phyloP scores from a whole-genome alignment of 768 basidiomycete species.

The Lactifluus echinatus region DNA sequence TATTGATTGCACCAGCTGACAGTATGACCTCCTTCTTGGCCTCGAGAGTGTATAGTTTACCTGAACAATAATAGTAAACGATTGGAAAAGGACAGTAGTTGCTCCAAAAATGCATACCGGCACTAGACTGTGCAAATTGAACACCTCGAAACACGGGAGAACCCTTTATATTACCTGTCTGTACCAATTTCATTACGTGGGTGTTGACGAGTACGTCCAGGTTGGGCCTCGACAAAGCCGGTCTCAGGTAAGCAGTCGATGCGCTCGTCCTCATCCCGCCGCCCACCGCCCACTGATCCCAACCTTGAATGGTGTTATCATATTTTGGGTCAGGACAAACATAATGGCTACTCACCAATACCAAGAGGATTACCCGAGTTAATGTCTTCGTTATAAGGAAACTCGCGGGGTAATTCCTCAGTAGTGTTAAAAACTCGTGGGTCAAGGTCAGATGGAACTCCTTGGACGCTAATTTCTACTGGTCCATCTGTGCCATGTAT shows the following conservation, averaged over 20 bases:
- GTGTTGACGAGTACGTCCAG: slow-evolving; percentile 5
- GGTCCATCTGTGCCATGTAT: too few species aligned
- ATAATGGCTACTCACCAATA: too few species aligned
- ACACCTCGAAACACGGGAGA: background rate
- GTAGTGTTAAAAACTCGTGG: too few species aligned
- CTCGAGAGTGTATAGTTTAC: background rate
- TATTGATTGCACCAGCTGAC: slow-evolving; percentile 18
- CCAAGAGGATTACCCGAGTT: too few species aligned
- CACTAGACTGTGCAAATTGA: background rate
- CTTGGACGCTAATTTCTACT: too few species aligned
- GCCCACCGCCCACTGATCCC: too few species aligned
- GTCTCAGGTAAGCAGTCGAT: slow-evolving; percentile 1
- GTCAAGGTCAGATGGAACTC: too few species aligned
- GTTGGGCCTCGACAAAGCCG: background rate
- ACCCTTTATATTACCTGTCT: background rate
- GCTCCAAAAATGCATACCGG: background rate
- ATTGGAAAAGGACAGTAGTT: background rate
- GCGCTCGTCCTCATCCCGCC: background rate
- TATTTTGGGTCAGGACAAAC: too few species aligned
- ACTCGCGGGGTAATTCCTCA: too few species aligned
- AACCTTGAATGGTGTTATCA: too few species aligned
- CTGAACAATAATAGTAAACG: background rate
- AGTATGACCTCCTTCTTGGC: slow-evolving; percentile 16
- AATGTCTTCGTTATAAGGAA: too few species aligned
- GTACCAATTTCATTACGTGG: background rate